Evolutionary conservation across 352 stramenopile species (phyloP).

Genomic region (Phytophthora pseudosyringae): DNA sequence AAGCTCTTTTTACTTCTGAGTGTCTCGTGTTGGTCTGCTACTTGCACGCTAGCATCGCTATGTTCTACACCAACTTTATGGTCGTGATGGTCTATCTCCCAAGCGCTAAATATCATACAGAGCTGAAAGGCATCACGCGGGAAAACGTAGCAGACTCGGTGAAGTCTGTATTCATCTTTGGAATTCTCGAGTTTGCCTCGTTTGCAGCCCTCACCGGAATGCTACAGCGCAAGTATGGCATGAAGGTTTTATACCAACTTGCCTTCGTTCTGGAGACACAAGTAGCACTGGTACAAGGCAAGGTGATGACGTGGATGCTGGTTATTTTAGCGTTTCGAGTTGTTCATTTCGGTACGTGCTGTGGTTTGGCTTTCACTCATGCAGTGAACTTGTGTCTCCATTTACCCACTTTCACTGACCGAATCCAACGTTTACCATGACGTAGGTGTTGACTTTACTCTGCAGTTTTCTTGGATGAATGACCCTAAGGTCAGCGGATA

Average conservation of each 20-base stretch:
- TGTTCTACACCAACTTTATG: too few species aligned
- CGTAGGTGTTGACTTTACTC: slow-evolving; percentile 23
- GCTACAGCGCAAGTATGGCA: slow-evolving; percentile 26
- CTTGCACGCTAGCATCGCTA: too few species aligned
- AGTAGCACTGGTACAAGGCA: slow-evolving; percentile 21
- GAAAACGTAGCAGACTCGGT: too few species aligned
- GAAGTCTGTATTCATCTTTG: too few species aligned
- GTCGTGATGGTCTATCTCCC: too few species aligned
- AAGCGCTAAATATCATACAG: too few species aligned
- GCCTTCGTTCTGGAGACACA: slow-evolving; percentile 45
- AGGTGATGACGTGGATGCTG: slow-evolving; percentile 42
- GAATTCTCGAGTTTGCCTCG: too few species aligned
- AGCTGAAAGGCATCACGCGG: too few species aligned
- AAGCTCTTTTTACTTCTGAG: slow-evolving; percentile 36
- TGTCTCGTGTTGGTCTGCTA: slow-evolving; percentile 34
- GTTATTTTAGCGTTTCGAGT: slow-evolving; percentile 27
- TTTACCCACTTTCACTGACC: background rate
- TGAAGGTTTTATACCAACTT: slow-evolving; percentile 32
- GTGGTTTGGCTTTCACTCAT: background rate
- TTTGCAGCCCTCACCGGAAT: too few species aligned
- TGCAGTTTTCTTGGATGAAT: slow-evolving; percentile 16
- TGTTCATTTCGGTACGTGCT: slow-evolving; percentile 36
- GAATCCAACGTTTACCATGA: background rate
- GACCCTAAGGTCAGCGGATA: background rate
- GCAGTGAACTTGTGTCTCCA: background rate